Conservation (phyloP, 257 asterid species). For the Nicotiana tomentosiformis region DNA sequence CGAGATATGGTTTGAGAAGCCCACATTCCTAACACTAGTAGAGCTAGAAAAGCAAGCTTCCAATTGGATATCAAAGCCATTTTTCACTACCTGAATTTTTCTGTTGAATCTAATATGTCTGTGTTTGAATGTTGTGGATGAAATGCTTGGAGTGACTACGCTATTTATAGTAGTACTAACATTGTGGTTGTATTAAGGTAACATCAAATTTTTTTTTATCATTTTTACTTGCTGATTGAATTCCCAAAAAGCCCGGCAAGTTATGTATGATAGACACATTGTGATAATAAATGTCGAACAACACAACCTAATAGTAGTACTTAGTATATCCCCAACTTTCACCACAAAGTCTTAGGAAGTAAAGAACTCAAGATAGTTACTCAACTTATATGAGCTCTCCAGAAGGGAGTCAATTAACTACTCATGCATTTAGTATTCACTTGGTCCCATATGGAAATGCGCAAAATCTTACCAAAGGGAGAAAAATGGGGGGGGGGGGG, state of each 20-base stretch:
- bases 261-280: neutral
- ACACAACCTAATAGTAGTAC: too few species aligned
- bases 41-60: conserved; percentile 15
- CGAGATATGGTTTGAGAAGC: conserved; percentile 22
- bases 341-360: too few species aligned
- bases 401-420: neutral
- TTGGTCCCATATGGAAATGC: neutral
- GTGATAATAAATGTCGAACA: too few species aligned
- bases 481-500: neutral
- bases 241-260: neutral
- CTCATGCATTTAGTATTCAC: neutral
- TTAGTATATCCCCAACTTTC: too few species aligned
- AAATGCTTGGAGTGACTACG: neutral
- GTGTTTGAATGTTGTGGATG: conserved; percentile 2
- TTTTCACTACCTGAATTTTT: neutral
- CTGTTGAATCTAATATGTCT: neutral
- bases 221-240: neutral
- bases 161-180: neutral
- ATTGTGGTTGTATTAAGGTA: neutral
- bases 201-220: neutral
- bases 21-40: conserved; percentile 21
- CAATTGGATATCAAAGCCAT: conserved; percentile 21
- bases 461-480: neutral
- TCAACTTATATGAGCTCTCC: neutral
- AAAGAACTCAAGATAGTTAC: neutral